These are phyloP conservation scores for Dacryopinax spathularia DNA, from an alignment of 768 basidiomycete genomes.

Conservation along the genomic window DNA sequence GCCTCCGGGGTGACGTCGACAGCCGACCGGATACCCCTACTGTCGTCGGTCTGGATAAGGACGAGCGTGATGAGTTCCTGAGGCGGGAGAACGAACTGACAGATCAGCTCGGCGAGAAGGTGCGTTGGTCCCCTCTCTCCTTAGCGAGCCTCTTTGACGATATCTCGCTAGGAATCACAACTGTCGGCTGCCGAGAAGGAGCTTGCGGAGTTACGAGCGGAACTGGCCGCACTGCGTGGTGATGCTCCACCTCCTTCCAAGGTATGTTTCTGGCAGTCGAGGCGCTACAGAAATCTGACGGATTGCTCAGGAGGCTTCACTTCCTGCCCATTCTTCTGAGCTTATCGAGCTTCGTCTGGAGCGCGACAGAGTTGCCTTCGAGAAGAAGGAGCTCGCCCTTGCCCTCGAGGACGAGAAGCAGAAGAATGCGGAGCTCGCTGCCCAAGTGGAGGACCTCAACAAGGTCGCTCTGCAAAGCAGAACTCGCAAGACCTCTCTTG, in stretches of 20 bases:
- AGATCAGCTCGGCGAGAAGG: slow-evolving; percentile 76
- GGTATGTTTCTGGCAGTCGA: slow-evolving; percentile 28
- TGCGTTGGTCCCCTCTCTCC: slow-evolving; percentile 12
- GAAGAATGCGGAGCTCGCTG: slow-evolving; percentile 74
- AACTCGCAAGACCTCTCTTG: slow-evolving; percentile 77
- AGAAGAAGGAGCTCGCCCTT: slow-evolving; percentile 87
- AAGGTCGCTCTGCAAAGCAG: slow-evolving; percentile 56
- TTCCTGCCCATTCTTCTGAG: slow-evolving; percentile 38
- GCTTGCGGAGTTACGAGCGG: slow-evolving; percentile 76
- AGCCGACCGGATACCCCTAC: slow-evolving; percentile 89
- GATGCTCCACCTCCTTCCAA: slow-evolving; percentile 68
- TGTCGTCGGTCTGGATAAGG: slow-evolving; percentile 76
- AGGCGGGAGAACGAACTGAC: slow-evolving; percentile 91
- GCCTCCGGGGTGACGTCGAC: slow-evolving; percentile 54
- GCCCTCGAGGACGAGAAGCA: slow-evolving; percentile 91
- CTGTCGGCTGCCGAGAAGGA: slow-evolving; percentile 70
- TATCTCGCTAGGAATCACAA: slow-evolving; percentile 48
- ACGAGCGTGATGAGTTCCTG: slow-evolving; percentile 94
- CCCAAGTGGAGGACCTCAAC: slow-evolving; percentile 79
- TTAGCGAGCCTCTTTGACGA: not conserved
- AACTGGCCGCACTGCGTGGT: slow-evolving; percentile 79
- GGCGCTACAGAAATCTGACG: not conserved
- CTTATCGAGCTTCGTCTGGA: slow-evolving; percentile 84
- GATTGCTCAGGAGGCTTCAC: not conserved
- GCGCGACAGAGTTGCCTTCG: slow-evolving; percentile 84